Evolutionary conservation across 2,329 filamentous ascomycete species (phyloP).

Genomic region (Verruconis gallopava): DNA sequence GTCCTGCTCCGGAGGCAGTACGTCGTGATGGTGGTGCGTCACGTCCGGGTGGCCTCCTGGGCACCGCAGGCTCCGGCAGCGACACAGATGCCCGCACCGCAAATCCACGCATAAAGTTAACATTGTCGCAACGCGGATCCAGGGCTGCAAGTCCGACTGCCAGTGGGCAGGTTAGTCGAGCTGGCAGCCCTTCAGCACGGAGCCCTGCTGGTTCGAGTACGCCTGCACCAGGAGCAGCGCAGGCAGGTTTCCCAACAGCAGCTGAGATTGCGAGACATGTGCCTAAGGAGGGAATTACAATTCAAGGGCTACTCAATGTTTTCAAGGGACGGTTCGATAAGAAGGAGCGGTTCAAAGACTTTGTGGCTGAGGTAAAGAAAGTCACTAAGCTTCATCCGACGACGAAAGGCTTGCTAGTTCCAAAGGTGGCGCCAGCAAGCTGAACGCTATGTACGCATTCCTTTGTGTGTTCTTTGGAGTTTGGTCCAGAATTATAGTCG

Average conservation of each 20-base stretch:
- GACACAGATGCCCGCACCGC: conserved; percentile 60
- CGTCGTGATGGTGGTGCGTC: conserved; percentile 17
- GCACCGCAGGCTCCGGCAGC: conserved; percentile 48
- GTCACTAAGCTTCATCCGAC: conserved; percentile 11
- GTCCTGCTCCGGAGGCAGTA: conserved; percentile 12
- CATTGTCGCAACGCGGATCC: conserved; percentile 27
- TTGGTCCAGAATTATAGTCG: no score
- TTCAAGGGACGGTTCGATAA: conserved; percentile 30
- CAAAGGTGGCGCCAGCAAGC: no score
- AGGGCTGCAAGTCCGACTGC: conserved; percentile 19
- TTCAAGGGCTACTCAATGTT: conserved; percentile 25
- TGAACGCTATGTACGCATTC: no score
- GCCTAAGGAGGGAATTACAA: conserved; percentile 30
- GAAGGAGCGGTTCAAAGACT: conserved; percentile 20
- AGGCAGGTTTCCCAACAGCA: conserved; percentile 25
- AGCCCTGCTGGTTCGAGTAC: conserved; percentile 2
- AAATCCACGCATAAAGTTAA: conserved; percentile 39
- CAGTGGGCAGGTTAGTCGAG: conserved; percentile 17
- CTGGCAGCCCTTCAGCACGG: conserved; percentile 10
- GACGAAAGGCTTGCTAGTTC: not conserved
- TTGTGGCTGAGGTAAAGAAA: conserved; percentile 32
- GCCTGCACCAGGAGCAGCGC: conserved; percentile 5
- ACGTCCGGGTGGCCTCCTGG: conserved; percentile 12
- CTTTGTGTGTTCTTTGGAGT: no score
- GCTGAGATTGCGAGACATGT: conserved; percentile 33